Conservation (phyloP, 139 green algal genomes). For the Zygnema cylindricum region DNA sequence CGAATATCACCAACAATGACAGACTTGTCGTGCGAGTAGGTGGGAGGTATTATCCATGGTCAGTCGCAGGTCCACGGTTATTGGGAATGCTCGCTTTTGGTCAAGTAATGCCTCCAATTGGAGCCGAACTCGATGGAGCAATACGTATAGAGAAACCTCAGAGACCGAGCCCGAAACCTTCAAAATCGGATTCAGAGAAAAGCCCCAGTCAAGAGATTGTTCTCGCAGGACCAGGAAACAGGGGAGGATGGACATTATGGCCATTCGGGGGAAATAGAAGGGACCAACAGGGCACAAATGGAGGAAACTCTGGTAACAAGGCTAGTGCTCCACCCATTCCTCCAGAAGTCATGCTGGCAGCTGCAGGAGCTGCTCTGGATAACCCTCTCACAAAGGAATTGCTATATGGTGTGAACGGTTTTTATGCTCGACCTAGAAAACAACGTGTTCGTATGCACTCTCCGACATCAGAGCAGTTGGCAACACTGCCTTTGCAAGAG, state of each 20-base stretch:
- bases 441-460: neutral
- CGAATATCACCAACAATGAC: conserved; percentile 32
- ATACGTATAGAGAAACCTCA: conserved; percentile 48
- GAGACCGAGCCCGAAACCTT: conserved; percentile 15
- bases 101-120: conserved; percentile 22
- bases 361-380: neutral
- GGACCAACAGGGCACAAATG: neutral
- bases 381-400: neutral
- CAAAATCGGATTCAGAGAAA: too few relatives aligned
- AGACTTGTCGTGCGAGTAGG: conserved; percentile 42
- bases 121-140: conserved; percentile 36
- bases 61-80: conserved; percentile 21
- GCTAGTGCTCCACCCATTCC: neutral
- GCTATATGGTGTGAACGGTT: neutral
- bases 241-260: conserved; percentile 44
- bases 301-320: neutral
- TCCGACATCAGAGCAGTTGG: conserved; percentile 69
- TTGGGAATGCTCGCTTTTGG: conserved; percentile 56
- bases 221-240: neutral
- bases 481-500: conserved; percentile 69
- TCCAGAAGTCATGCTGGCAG: conserved; percentile 36
- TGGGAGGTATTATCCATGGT: conserved; percentile 57
- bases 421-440: conserved; percentile 9
- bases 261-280: conserved; percentile 26
- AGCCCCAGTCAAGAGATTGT: neutral